A percentile compares a stretch with the other conserved stretches of the same genome.
Conservation (phyloP, 306 rosid genomes). For the Cicer chorassanicum region DNA sequence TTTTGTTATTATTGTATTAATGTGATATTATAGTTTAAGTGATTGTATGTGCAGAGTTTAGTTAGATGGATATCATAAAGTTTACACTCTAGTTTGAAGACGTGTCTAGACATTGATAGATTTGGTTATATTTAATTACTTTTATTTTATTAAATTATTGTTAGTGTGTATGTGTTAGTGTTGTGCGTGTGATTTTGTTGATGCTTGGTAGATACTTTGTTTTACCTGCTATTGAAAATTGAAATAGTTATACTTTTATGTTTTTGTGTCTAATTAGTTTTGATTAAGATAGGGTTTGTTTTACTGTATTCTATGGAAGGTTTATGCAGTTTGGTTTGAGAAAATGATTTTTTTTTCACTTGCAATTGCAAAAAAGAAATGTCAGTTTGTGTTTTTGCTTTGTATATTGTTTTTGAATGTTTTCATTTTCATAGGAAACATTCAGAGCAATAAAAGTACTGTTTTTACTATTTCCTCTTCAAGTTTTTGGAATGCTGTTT, state of each 20-base stretch:
- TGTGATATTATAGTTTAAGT: neutral
- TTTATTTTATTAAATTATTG: no score
- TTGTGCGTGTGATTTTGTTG: no score
- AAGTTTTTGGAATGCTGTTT: neutral
- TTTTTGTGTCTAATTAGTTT: constrained; percentile 7
- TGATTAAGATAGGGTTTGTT: constrained; percentile 5
- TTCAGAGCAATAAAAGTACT: neutral
- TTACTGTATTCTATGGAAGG: neutral
- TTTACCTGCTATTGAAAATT: constrained; percentile 8
- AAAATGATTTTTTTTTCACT: neutral
- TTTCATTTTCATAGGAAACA: neutral
- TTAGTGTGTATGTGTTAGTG: no score
- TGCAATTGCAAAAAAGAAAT: neutral
- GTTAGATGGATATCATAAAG: constrained; percentile 14
- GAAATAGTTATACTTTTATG: constrained; percentile 13
- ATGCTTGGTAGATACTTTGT: neutral
- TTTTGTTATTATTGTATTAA: neutral
- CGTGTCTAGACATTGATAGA: no score
- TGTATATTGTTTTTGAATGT: neutral
- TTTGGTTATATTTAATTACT: no score
- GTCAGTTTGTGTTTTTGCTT: neutral
- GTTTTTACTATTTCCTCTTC: constrained; percentile 5
- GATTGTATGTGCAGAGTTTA: constrained; percentile 20
- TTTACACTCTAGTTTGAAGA: no score
- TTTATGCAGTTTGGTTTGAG: constrained; percentile 2